Conservation (phyloP, 192 early-diverging fungal genomes). For the Mortierella alpina region DNA sequence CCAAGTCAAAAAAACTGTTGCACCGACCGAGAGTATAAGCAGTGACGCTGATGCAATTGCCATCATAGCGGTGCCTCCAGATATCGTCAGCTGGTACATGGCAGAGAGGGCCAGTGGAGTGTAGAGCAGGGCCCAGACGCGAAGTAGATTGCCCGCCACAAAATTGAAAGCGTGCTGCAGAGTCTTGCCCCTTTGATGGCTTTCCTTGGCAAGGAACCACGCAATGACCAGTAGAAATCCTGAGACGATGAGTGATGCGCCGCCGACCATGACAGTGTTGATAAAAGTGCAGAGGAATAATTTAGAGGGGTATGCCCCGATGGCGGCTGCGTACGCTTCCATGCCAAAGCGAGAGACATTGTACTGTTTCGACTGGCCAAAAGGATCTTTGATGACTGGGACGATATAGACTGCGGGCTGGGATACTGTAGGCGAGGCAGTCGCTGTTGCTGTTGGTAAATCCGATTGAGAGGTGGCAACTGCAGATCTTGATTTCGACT, state of each 20-base stretch:
- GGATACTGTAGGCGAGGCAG: not conserved
- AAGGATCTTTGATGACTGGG: constrained; percentile 29
- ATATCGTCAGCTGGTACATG: constrained; percentile 63
- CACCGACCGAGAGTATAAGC: constrained; percentile 46
- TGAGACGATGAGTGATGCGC: constrained; percentile 31
- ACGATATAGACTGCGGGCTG: constrained; percentile 6
- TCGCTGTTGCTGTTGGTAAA: not conserved
- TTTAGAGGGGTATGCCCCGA: constrained; percentile 35
- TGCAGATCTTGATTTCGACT: not conserved
- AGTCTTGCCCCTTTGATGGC: constrained; percentile 40
- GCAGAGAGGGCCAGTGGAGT: constrained; percentile 54
- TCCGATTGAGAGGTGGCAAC: not conserved
- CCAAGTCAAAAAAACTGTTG: constrained; percentile 47
- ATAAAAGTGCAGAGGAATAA: constrained; percentile 33
- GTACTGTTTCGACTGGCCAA: constrained; percentile 13
- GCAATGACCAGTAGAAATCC: constrained; percentile 15
- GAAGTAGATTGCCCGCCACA: constrained; percentile 51
- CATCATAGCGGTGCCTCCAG: constrained; percentile 40
- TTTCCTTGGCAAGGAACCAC: constrained; percentile 24
- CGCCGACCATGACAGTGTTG: constrained; percentile 33
- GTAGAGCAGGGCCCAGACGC: constrained; percentile 52
- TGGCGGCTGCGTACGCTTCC: constrained; percentile 46
- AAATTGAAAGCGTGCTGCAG: constrained; percentile 48
- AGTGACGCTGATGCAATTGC: constrained; percentile 40
- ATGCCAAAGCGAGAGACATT: constrained; percentile 40